Evolutionary conservation across 2,329 filamentous ascomycete genomes (phyloP).

Genomic region (Incumbomyces lentus): DNA sequence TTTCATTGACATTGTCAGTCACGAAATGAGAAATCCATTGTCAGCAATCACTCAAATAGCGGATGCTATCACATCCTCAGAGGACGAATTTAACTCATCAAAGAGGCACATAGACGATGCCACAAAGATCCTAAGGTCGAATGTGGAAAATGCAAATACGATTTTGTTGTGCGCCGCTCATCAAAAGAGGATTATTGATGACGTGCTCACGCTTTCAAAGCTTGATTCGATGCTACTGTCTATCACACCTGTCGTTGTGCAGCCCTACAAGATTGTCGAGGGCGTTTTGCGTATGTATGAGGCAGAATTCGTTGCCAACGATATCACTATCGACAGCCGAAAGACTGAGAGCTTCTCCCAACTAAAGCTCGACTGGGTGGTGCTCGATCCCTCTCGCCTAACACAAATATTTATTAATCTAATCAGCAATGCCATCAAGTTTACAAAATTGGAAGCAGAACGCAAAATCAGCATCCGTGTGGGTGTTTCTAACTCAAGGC

Average conservation of each 20-base stretch:
- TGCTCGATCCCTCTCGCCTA: slow-evolving; percentile 60
- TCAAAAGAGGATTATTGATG: slow-evolving; percentile 65
- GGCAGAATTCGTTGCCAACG: slow-evolving; percentile 55
- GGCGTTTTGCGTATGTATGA: slow-evolving; percentile 59
- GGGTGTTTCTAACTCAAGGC: slow-evolving; percentile 35
- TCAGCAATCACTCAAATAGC: slow-evolving; percentile 50
- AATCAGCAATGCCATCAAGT: slow-evolving; percentile 69
- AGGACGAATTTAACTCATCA: slow-evolving; percentile 25
- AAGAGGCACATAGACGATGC: slow-evolving; percentile 2
- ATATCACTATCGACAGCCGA: not conserved
- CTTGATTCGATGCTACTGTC: slow-evolving; percentile 40
- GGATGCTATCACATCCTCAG: slow-evolving; percentile 41
- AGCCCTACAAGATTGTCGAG: slow-evolving; percentile 43
- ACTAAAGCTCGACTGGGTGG: slow-evolving; percentile 44
- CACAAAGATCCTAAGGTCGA: not conserved
- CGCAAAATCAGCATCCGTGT: slow-evolving; percentile 42
- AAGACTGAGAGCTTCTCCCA: not conserved
- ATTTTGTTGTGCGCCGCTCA: slow-evolving; percentile 67
- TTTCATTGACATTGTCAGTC: slow-evolving; percentile 53
- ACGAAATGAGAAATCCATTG: slow-evolving; percentile 48
- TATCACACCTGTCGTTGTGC: slow-evolving; percentile 45
- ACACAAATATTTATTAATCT: slow-evolving; percentile 71
- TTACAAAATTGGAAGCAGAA: slow-evolving; percentile 48
- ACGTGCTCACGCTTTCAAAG: slow-evolving; percentile 62
- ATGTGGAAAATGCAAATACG: slow-evolving; percentile 57